Base-by-base conservation (phyloP, 176 grass and related monocot genomes). In the Phyllostachys edulis region DNA sequence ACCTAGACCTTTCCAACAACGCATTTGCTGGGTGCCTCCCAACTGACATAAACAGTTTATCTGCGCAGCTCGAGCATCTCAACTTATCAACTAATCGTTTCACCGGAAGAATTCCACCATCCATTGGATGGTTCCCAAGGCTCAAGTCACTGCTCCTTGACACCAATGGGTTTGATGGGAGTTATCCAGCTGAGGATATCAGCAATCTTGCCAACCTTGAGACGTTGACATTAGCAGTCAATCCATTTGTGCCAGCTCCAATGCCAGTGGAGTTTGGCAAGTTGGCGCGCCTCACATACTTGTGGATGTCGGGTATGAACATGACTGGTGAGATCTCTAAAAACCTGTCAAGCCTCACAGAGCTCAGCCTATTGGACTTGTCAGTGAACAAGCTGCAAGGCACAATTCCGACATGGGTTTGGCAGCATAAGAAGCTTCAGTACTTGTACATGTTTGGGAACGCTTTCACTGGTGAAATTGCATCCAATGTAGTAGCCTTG, bases 1-100 rank as follows among this genome's bases (percentile, higher is more conserved):
- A 69, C 21, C 75, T 96, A 4, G 67, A 91, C 42, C 26, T 96
- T 59, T 87, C 94, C 5, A 80, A 88, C 51, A 96, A 93, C 34
- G 32, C 50, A 41, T 93, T 96, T 27, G 63, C n/a, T 50, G 89
- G 94, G 9, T 0, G 40, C 0, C 50, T 96, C 17, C 82, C 89
- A 32, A 2, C 6, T 21, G 68, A 87, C 23, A 78, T 96, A 73
- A 66, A 77, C 49, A 52, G 38, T 44, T 62, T 93, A 18, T 82
- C 89, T 12, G 37, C 15, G 3, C 47, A 63, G 72, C 51, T 92
- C 1, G 50, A 78, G 56, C 63, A 89, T 59, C 70, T 95, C 21
- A 79, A 90, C 65, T 23, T 95, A 64, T 83, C 79, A 15, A 8
- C 0, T 10, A 95, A 95, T 46, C 34, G 12, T 41, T 89, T 95